A percentile compares a stretch with the other conserved stretches of the same genome.
Conservation (phyloP, 1,284 basidiomycete species). For the Grifola frondosa region DNA sequence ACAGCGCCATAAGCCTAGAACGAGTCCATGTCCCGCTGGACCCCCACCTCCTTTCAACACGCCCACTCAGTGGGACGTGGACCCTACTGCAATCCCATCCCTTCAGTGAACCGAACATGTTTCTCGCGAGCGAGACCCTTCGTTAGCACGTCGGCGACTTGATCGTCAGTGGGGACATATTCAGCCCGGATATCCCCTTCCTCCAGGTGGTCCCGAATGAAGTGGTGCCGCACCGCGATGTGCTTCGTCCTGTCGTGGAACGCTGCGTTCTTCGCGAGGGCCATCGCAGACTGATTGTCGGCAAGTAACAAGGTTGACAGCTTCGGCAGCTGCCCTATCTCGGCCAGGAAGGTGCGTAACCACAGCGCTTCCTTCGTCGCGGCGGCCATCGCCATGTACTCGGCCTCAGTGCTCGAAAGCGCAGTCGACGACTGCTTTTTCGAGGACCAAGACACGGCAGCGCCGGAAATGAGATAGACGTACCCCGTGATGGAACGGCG, state of each 20-base stretch:
- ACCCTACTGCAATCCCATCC: too few species aligned
- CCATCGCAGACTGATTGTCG: slow-evolving; percentile 16
- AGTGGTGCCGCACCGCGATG: slow-evolving; percentile 13
- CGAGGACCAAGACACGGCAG: slow-evolving; percentile 11
- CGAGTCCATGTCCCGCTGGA: too few species aligned
- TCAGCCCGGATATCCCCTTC: slow-evolving; percentile 8
- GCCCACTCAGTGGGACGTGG: too few species aligned
- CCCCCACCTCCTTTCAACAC: too few species aligned
- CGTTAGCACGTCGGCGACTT: slow-evolving; percentile 29
- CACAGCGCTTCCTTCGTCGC: slow-evolving; percentile 23
- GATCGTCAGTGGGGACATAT: slow-evolving; percentile 16
- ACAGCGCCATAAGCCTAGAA: too few species aligned
- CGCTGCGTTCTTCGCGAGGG: slow-evolving; percentile 10
- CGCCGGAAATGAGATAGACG: slow-evolving; percentile 6
- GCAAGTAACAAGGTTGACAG: too few species aligned
- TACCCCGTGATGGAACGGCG: slow-evolving; percentile 11
- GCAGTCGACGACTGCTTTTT: slow-evolving; percentile 16
- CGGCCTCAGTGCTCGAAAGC: slow-evolving; percentile 14
- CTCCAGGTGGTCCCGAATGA: slow-evolving; percentile 12
- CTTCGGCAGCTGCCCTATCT: too few species aligned
- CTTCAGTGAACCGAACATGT: too few species aligned
- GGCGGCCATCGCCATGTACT: slow-evolving; percentile 15
- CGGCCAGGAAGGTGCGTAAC: slow-evolving; percentile 19
- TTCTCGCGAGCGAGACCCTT: too few species aligned
- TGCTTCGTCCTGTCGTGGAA: slow-evolving; percentile 17